A percentile compares a stretch with the other conserved stretches of the same genome.
phyloP scores from a whole-genome alignment of 768 basidiomycete genomes.

The Candolleomyces efflorescens region DNA sequence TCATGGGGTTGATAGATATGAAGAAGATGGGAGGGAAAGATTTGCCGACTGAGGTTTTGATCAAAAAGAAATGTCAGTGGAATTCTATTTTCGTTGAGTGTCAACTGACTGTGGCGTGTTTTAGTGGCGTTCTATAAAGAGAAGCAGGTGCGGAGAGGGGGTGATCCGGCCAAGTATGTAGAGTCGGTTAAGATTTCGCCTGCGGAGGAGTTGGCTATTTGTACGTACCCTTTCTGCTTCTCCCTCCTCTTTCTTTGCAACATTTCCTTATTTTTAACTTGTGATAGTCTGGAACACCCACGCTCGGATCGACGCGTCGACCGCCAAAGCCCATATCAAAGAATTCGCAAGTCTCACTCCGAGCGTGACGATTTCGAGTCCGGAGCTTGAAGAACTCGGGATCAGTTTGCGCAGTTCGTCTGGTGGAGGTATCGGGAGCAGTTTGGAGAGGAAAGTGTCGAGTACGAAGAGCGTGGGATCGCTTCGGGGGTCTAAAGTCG shows the following conservation, averaged over 20 bases:
- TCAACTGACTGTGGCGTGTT: constrained; percentile 1
- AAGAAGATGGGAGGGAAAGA: constrained; percentile 64
- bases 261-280: too few species aligned
- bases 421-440: too few species aligned
- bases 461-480: too few species aligned
- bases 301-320: constrained; percentile 47
- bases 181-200: constrained; percentile 60
- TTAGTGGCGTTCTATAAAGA: constrained; percentile 72
- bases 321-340: constrained; percentile 58
- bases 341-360: constrained; percentile 51
- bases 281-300: constrained; percentile 83
- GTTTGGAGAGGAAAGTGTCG: too few species aligned
- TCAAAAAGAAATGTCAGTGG: constrained; percentile 67
- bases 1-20: constrained; percentile 57
- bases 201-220: constrained; percentile 72
- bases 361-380: background rate
- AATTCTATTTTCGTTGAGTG: background rate
- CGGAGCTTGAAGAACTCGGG: background rate
- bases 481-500: too few species aligned
- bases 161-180: constrained; percentile 46
- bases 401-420: too few species aligned
- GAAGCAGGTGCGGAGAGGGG: constrained; percentile 56
- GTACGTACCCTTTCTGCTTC: constrained; percentile 35
- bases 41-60: constrained; percentile 71
- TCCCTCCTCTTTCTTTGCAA: too few species aligned